Evolutionary conservation across 495 filamentous ascomycete genomes (phyloP), one percentile per base, ranked within the genome.

Genomic region (Aspergillus kassunensis): DNA sequence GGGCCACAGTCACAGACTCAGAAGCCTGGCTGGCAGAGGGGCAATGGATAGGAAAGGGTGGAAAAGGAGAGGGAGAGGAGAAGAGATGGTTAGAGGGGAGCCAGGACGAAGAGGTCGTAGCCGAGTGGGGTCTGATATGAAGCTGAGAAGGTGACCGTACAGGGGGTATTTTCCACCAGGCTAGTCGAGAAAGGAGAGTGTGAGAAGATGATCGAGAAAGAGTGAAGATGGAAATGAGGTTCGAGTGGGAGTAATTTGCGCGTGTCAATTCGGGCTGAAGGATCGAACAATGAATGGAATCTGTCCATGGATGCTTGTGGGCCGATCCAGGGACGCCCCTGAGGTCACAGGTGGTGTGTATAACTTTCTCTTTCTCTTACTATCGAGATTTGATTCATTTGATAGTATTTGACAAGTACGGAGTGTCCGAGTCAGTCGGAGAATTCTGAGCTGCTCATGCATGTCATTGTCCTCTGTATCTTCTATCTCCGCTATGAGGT

Each of bases 21-120:
- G 54, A 55, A 37, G 54, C 53, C 56, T 61, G 59, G 46, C 50
- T n/a, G n/a, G n/a, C n/a, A n/a, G n/a, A n/a, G 24, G 24, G 24
- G 24, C 24, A n/a, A n/a, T n/a, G n/a, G n/a, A n/a, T n/a, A 49
- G 52, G 54, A 43, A 51, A 49, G 45, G 56, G 57, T 4, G 30
- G 30, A 55, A 53, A 56, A 46, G 45, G 55, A 31, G 31, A 29
- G 34, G 46, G 51, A 51, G 56, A 48, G 48, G 56, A 48, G 2
- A 20, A 21, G 20, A 20, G 39, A 13, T 21, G 36, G 5, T 40
- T 40, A 47, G 33, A 39, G 23, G 46, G 34, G n/a, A 16, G 34
- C 34, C 34, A 37, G 34, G 34, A 37, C 34, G n/a, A 37, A 37
- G 34, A 37, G n/a, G 34, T n/a, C n/a, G 34, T 16, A 37, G 34